Percentiles rank a stretch among this genome's conserved stretches.
These are phyloP conservation scores for Prillingera fragicola DNA, from an alignment of 1,284 basidiomycete genomes.

Conservation along the genomic window DNA sequence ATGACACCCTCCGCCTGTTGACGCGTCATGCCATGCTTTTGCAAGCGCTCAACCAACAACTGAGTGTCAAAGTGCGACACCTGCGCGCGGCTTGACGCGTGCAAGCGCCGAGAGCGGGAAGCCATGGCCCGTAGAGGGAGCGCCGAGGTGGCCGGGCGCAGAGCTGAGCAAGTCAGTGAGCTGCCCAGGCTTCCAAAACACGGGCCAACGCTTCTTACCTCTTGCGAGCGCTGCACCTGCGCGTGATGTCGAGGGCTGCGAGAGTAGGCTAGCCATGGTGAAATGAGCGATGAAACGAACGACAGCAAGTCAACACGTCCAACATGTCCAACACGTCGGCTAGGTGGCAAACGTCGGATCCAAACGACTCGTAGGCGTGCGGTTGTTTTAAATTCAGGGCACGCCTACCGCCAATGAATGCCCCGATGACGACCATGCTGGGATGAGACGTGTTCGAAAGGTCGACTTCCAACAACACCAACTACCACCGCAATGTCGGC, in stretches of 20 bases:
- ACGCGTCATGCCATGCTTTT: constrained; percentile 77
- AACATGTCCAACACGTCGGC: not conserved
- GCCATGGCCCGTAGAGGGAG: constrained; percentile 3
- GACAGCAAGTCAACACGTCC: not conserved
- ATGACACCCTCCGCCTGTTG: constrained; percentile 91
- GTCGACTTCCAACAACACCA: not conserved
- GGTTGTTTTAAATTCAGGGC: too few relatives aligned
- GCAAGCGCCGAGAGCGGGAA: constrained; percentile 9
- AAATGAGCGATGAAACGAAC: not conserved
- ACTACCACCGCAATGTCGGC: constrained; percentile 4
- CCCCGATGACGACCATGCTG: too few relatives aligned
- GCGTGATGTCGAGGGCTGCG: constrained; percentile 31
- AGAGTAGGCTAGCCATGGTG: constrained; percentile 29
- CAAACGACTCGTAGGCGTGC: too few relatives aligned
- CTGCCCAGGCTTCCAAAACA: constrained; percentile 4
- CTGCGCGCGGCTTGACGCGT: constrained; percentile 7
- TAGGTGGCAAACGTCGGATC: not conserved
- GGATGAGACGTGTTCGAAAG: constrained; percentile 9
- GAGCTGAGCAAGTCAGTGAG: constrained; percentile 4
- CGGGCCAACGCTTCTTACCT: constrained; percentile 17
- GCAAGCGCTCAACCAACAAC: constrained; percentile 81
- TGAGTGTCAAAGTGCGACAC: constrained; percentile 80
- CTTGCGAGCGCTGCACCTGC: constrained; percentile 27
- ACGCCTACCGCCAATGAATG: too few relatives aligned
- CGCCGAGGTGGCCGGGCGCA: not conserved